These are phyloP conservation scores for Trichocomaceae sp. DNA, from an alignment of 2,329 filamentous ascomycete genomes.

Conservation along the genomic window DNA sequence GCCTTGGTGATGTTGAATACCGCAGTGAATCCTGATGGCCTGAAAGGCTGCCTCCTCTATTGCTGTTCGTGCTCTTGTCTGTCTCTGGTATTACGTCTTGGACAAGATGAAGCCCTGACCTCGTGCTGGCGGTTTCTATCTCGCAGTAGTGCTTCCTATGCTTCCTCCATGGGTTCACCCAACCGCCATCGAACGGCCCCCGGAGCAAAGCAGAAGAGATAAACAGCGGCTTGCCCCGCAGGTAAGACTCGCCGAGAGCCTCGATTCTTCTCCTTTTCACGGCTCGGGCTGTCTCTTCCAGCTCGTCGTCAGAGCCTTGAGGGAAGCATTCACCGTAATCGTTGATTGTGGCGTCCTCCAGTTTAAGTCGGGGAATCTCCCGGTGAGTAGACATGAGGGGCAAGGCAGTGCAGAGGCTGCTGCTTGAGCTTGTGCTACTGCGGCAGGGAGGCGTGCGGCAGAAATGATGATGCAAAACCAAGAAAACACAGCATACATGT, in stretches of 20 bases:
- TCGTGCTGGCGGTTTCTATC: not conserved
- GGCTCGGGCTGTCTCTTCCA: constrained; percentile 25
- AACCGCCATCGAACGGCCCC: constrained; percentile 40
- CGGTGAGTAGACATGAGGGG: constrained; percentile 28
- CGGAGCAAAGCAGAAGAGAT: constrained; percentile 41
- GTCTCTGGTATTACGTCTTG: constrained; percentile 23
- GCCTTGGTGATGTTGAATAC: not conserved
- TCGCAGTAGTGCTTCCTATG: constrained; percentile 15
- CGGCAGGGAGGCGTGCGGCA: not conserved
- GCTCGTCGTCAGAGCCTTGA: constrained; percentile 35
- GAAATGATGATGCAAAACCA: not conserved
- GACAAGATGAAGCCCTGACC: not conserved
- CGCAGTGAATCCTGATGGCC: not conserved
- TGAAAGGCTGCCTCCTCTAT: constrained; percentile 1
- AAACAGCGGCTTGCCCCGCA: constrained; percentile 38
- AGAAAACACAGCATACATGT: not conserved
- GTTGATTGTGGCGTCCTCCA: constrained; percentile 27
- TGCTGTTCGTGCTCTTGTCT: constrained; percentile 16
- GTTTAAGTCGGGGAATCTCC: constrained; percentile 27
- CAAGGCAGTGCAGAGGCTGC: not conserved
- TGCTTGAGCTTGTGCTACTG: not conserved
- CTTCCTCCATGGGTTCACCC: constrained; percentile 43
- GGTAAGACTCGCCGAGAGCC: constrained; percentile 35
- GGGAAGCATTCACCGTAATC: constrained; percentile 24
- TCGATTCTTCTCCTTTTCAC: constrained; percentile 40